Evolutionary conservation across 2,329 filamentous ascomycete genomes (phyloP).

Genomic region (Dichotomopilus funicola): DNA sequence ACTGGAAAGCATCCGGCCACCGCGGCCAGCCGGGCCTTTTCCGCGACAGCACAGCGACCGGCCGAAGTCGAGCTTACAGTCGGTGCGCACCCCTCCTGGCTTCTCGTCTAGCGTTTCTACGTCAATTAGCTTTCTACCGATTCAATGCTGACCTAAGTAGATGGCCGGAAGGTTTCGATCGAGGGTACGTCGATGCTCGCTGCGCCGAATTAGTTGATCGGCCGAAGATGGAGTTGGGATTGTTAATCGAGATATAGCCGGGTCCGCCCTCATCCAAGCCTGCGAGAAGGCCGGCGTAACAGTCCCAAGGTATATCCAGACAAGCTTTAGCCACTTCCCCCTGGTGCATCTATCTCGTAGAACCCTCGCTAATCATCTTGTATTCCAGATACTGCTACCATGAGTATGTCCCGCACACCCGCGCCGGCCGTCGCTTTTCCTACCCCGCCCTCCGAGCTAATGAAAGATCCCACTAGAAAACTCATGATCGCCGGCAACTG

Average conservation of each 20-base stretch:
- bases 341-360: slow-evolving; percentile 8
- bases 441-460: slow-evolving; percentile 32
- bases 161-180: slow-evolving; percentile 97
- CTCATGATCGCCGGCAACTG: slow-evolving; percentile 99
- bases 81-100: slow-evolving; percentile 49
- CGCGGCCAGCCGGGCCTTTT: slow-evolving; percentile 69
- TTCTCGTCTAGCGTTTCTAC: slow-evolving; percentile 5
- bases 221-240: slow-evolving; percentile 1
- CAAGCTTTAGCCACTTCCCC: neutral
- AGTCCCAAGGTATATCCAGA: slow-evolving; percentile 63
- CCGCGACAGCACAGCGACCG: slow-evolving; percentile 67
- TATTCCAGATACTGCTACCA: slow-evolving; percentile 86
- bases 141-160: slow-evolving; percentile 38
- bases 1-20: slow-evolving; percentile 48
- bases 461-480: slow-evolving; percentile 55
- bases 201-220: slow-evolving; percentile 10
- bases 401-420: slow-evolving; percentile 57
- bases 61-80: slow-evolving; percentile 97
- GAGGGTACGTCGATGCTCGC: slow-evolving; percentile 39
- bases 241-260: slow-evolving; percentile 54
- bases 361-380: slow-evolving; percentile 26
- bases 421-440: slow-evolving; percentile 22
- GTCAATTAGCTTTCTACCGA: slow-evolving; percentile 24
- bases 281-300: slow-evolving; percentile 95
- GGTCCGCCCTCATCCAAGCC: slow-evolving; percentile 94